Evolutionary conservation across 1,284 basidiomycete genomes (phyloP).

Genomic region (Athelia sp.): DNA sequence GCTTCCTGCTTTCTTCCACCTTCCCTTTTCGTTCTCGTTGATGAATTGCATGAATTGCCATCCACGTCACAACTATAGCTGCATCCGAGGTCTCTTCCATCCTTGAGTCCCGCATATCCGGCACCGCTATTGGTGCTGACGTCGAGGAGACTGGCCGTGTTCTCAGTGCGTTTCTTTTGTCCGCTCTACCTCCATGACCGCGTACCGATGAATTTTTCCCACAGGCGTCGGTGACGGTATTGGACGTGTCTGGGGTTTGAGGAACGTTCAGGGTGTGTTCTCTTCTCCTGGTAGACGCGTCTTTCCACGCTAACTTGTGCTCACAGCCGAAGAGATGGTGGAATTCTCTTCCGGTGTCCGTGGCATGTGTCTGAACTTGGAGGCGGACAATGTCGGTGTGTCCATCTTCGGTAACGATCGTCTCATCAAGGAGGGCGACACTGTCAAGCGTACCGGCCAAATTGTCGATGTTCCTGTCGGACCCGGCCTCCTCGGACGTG

Average conservation of each 20-base stretch:
- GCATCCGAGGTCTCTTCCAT: conserved; percentile 99
- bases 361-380: conserved; percentile 99
- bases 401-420: conserved; percentile 99
- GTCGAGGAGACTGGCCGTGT: conserved; percentile 99
- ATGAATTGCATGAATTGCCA: conserved; percentile 17
- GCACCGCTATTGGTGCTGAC: conserved; percentile 85
- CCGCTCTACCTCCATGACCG: conserved; percentile 2
- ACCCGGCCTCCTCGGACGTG: conserved; percentile 93
- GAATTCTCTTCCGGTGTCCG: conserved; percentile 99
- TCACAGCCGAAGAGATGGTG: conserved; percentile 97
- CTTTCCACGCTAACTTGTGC: conserved; percentile 11
- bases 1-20: conserved; percentile 1
- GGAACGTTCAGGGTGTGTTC: conserved; percentile 82
- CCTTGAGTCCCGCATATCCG: conserved; percentile 97
- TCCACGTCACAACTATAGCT: conserved; percentile 58
- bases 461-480: conserved; percentile 99
- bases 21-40: conserved; percentile 4
- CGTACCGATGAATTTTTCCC: conserved; percentile 8
- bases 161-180: conserved; percentile 72
- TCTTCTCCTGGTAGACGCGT: conserved; percentile 6
- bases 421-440: conserved; percentile 99
- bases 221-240: conserved; percentile 99
- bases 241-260: conserved; percentile 95
- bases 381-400: conserved; percentile 99
- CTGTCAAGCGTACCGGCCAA: conserved; percentile 99